Percentiles rank a stretch among this genome's conserved stretches.
Conservation (phyloP, 345 rosid species). For the Xanthoceras sorbifolium region DNA sequence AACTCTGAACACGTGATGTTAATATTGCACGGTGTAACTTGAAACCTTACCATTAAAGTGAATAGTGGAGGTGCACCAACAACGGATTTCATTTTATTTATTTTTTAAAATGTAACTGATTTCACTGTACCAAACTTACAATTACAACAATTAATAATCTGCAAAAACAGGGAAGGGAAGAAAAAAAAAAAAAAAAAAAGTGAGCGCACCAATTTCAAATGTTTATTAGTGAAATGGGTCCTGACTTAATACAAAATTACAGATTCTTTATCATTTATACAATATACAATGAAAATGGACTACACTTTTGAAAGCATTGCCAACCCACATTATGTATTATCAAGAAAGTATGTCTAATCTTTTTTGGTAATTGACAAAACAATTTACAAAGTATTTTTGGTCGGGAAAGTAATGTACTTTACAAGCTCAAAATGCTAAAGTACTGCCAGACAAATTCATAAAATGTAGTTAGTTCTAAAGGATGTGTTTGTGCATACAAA, state of each 20-base stretch:
- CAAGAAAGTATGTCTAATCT: conserved; percentile 26
- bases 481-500: neutral
- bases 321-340: conserved; percentile 21
- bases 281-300: conserved; percentile 20
- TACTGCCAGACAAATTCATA: conserved; percentile 25
- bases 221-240: neutral
- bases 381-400: conserved; percentile 20
- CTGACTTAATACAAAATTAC: neutral
- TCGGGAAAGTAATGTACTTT: conserved; percentile 35
- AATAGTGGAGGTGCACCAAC: no score
- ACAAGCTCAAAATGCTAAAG: conserved; percentile 19
- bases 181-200: neutral
- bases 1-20: no score
- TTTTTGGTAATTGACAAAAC: conserved; percentile 21
- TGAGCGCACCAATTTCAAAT: neutral
- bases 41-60: no score
- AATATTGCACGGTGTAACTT: no score
- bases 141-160: neutral
- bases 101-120: no score
- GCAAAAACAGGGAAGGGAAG: neutral
- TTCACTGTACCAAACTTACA: neutral
- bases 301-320: conserved; percentile 34
- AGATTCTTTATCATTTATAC: conserved; percentile 5
- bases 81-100: no score
- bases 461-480: neutral